These are phyloP conservation scores for Solanum arcanum DNA, from an alignment of 257 asterid species.

Conservation along the genomic window DNA sequence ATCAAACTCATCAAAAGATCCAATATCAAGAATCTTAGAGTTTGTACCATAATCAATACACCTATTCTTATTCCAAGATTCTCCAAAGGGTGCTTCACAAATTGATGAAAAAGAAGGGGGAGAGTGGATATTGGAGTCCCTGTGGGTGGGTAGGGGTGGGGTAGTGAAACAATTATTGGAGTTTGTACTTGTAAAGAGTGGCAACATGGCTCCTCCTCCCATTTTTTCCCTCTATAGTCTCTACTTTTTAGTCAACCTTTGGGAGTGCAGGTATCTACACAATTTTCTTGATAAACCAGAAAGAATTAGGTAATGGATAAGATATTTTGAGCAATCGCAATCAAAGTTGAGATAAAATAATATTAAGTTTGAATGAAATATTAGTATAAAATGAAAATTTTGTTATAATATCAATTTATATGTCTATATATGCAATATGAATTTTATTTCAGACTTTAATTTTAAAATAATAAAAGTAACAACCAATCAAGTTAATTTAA, in stretches of 20 bases:
- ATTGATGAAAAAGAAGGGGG: not conserved
- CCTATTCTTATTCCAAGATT: not conserved
- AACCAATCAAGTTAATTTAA: not conserved
- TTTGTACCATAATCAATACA: not conserved
- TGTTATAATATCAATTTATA: too few species aligned
- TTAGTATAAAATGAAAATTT: not conserved
- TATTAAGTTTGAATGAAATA: not conserved
- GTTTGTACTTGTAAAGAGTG: not conserved
- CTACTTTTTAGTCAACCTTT: not conserved
- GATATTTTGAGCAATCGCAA: not conserved
- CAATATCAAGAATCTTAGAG: not conserved
- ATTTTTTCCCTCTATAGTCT: not conserved
- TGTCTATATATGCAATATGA: not conserved
- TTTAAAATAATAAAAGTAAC: too few species aligned
- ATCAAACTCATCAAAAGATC: not conserved
- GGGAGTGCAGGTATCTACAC: not conserved
- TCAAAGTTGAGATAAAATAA: not conserved
- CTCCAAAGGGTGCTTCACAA: slow-evolving; percentile 4
- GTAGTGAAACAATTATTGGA: not conserved
- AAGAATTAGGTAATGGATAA: not conserved
- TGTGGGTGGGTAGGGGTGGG: not conserved
- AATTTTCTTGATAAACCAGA: not conserved
- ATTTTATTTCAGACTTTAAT: too few species aligned
- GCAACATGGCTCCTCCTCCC: slow-evolving; percentile 36
- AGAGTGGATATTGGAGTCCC: not conserved